Evolutionary conservation across 176 grass and related monocot species (phyloP).

Genomic region (Cenchrus fungigraminus): DNA sequence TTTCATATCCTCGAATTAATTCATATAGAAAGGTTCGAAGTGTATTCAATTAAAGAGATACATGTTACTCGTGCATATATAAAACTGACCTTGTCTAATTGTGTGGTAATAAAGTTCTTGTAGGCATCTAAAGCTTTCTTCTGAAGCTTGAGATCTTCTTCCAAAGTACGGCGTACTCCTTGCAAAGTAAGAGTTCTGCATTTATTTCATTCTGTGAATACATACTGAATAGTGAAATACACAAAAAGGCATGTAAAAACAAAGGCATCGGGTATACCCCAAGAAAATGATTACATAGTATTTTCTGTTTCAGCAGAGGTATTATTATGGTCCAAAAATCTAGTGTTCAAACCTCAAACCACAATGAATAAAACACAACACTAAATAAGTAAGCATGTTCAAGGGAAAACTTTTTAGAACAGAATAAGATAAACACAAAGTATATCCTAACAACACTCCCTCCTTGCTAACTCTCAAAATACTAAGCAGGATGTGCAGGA

Average conservation of each 20-base stretch:
- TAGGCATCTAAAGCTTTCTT: constrained; percentile 83
- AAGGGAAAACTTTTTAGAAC: neutral
- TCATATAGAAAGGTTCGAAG: constrained; percentile 28
- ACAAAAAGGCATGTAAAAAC: constrained; percentile 32
- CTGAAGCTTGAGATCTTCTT: constrained; percentile 83
- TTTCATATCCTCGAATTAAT: constrained; percentile 27
- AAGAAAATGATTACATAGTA: neutral
- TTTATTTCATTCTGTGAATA: constrained; percentile 46
- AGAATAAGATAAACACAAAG: neutral
- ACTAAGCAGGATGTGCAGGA: constrained; percentile 14
- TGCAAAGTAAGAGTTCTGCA: constrained; percentile 81
- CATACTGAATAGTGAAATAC: constrained; percentile 28
- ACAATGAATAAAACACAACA: constrained; percentile 31
- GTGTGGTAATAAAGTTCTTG: constrained; percentile 66
- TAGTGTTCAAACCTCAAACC: constrained; percentile 21
- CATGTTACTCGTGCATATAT: constrained; percentile 20
- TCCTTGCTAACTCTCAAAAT: neutral
- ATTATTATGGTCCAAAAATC: constrained; percentile 5
- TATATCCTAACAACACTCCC: neutral
- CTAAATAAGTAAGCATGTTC: neutral
- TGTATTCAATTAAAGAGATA: constrained; percentile 30
- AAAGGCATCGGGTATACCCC: neutral
- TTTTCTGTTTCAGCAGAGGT: neutral
- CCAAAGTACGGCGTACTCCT: constrained; percentile 86
- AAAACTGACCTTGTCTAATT: constrained; percentile 70